These are phyloP conservation scores for Vitis riparia DNA, from an alignment of 164 flowering plant species.

Conservation along the genomic window DNA sequence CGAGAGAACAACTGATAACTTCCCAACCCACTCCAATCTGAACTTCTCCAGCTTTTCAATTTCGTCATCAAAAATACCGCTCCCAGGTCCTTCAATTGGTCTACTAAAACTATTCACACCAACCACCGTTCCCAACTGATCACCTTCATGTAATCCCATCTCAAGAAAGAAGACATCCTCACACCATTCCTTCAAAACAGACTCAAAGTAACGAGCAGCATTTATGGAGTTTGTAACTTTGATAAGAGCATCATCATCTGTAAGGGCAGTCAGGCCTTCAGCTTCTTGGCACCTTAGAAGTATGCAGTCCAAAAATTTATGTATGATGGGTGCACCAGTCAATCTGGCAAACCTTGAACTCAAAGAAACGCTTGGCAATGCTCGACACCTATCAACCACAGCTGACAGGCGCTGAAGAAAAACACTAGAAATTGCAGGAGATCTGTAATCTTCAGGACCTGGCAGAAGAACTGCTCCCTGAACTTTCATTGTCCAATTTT, in stretches of 20 bases:
- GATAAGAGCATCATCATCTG: constrained; percentile 68
- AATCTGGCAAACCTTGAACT: constrained; percentile 73
- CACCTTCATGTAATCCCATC: constrained; percentile 41
- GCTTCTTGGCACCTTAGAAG: constrained; percentile 92
- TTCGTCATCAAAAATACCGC: constrained; percentile 60
- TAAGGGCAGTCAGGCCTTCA: constrained; percentile 88
- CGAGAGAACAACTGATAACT: constrained; percentile 68
- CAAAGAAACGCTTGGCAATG: constrained; percentile 55
- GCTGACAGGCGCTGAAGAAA: constrained; percentile 51
- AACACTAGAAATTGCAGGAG: constrained; percentile 58
- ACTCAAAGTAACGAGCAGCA: constrained; percentile 65
- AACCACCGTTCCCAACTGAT: constrained; percentile 5
- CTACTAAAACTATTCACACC: constrained; percentile 2
- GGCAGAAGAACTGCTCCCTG: constrained; percentile 40
- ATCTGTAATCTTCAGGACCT: constrained; percentile 55
- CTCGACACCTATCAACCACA: constrained; percentile 71
- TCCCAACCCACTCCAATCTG: constrained; percentile 78
- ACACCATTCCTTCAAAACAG: constrained; percentile 73
- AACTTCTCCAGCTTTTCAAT: constrained; percentile 56
- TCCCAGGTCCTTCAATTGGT: constrained; percentile 19
- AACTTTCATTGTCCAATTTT: constrained; percentile 63
- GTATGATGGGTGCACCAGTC: constrained; percentile 58
- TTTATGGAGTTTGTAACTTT: constrained; percentile 75
- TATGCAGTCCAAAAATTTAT: constrained; percentile 55
- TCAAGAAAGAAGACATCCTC: constrained; percentile 88